phyloP scores from a whole-genome alignment of 75 land plant species.

The Cryptomeria japonica region DNA sequence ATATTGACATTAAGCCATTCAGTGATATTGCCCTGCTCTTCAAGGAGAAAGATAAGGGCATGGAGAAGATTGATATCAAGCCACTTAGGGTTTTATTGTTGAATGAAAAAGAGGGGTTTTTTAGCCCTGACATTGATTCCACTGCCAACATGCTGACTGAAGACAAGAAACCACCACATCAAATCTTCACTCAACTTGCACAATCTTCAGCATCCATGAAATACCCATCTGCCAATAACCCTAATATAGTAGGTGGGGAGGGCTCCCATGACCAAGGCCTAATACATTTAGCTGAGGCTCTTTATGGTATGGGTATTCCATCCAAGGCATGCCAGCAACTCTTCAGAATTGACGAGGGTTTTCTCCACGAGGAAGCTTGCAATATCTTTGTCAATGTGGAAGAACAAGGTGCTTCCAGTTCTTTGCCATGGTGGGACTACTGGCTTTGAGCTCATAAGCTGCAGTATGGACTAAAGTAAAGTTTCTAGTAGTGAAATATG shows the following conservation, averaged over 20 bases:
- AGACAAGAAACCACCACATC: conserved; percentile 13
- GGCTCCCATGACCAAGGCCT: conserved; percentile 10
- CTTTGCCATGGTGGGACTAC: conserved; percentile 12
- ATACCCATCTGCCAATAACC: conserved; percentile 3
- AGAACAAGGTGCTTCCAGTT: conserved; percentile 9
- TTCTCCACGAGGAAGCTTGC: conserved; percentile 9
- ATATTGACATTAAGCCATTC: conserved; percentile 12
- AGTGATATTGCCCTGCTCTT: background rate
- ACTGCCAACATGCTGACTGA: background rate
- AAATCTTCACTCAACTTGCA: conserved; percentile 8
- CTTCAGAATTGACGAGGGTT: conserved; percentile 10
- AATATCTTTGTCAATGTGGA: conserved; percentile 6
- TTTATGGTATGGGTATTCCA: conserved; percentile 3
- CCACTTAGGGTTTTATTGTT: conserved; percentile 3
- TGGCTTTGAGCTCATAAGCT: conserved; percentile 7
- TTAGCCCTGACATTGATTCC: conserved; percentile 7
- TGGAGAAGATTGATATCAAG: conserved; percentile 10
- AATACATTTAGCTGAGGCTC: conserved; percentile 9
- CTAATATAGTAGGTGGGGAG: conserved; percentile 4
- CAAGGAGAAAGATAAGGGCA: background rate
- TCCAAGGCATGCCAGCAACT: conserved; percentile 10
- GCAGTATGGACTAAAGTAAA: background rate
- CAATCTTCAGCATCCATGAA: conserved; percentile 9
- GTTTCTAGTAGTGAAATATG: conserved; percentile 1
- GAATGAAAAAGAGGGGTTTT: conserved; percentile 10